Evolutionary conservation across 1,139 yeast genomes (phyloP).

Genomic region (Suhomyces atakaporum): DNA sequence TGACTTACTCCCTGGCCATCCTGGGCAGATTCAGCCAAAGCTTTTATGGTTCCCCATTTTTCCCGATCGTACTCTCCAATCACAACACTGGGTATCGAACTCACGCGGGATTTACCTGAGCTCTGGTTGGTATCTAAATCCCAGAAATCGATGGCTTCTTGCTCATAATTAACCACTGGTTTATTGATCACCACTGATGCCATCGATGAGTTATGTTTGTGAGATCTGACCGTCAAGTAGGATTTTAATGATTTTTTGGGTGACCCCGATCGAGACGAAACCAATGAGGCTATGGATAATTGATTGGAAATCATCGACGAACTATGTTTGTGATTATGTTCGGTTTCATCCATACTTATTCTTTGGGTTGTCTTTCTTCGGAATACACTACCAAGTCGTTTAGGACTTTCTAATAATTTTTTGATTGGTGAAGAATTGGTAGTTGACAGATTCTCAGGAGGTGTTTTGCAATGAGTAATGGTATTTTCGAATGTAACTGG

Average conservation of each 20-base stretch:
- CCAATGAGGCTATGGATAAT: constrained; percentile 30
- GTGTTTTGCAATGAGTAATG: constrained; percentile 7
- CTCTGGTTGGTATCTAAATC: constrained; percentile 40
- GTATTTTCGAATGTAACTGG: neutral
- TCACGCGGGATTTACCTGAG: constrained; percentile 42
- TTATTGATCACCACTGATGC: constrained; percentile 12
- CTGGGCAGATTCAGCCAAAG: constrained; percentile 18
- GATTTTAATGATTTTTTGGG: constrained; percentile 34
- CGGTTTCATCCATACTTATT: constrained; percentile 20
- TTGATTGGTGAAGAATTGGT: constrained; percentile 35
- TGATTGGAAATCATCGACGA: constrained; percentile 34
- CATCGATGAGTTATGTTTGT: constrained; percentile 17
- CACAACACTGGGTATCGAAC: constrained; percentile 58
- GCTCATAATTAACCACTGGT: constrained; percentile 2
- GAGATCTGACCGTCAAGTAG: constrained; percentile 20
- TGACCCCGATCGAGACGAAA: constrained; percentile 30
- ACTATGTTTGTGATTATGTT: constrained; percentile 25
- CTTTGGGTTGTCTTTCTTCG: constrained; percentile 23
- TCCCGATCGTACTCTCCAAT: constrained; percentile 67
- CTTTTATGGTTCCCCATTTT: constrained; percentile 59
- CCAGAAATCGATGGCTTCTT: constrained; percentile 35
- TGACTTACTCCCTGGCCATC: neutral
- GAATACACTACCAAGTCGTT: constrained; percentile 28
- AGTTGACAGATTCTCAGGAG: constrained; percentile 8
- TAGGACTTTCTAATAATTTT: constrained; percentile 39